Base-by-base conservation (phyloP, 192 early-diverging fungal genomes). In the Mortierella hygrophila region DNA sequence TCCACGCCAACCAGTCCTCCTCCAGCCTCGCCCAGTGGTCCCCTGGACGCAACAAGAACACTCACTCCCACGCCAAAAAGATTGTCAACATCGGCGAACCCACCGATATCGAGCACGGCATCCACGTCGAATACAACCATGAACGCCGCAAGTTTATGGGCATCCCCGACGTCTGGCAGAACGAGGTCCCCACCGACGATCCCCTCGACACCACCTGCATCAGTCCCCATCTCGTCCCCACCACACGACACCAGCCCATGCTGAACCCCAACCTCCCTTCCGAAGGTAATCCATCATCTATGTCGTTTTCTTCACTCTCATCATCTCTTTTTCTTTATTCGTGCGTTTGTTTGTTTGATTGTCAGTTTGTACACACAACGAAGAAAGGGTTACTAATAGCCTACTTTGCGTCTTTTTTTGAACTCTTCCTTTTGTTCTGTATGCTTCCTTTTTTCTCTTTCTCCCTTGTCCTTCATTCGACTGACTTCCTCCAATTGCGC, bases 91-190 rank as follows among this genome's bases (percentile, higher is more conserved):
- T 92, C 40, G 82, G 91, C 46, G 90, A 90, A 32, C 91, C 91
- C 11, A 92, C 91, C 0, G 88, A 89, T 57, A 88, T 92, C 47
- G 90, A 92, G 74, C 91, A 92, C 70, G 91, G 91, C 3, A 91
- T 92, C 74, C 91, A 92, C 83, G 91, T 92, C 13, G 91, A 91
- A 49, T 92, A 89, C 73, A 90, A 92, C 70, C 79, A 70, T 32
- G 81, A 90, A 40, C 89, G 83, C 55, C 89, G 90, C 44, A 92
- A 91, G 80, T 92, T 89, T 41, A 89, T 92, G 91, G 91, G 91
- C 18, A 85, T 92, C 54, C 91, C 91, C n/a, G 91, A 92, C 68
- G 91, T 92, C 13, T 92, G 91, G 91, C 89, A 90, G 63, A 87
- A 89, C 46, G 88, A 79, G 41, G 74, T 92, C 35, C 91, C 90